Evolutionary conservation across 495 filamentous ascomycete genomes (phyloP), one percentile per base, ranked within the genome.

Genomic region (Neurospora sp.): DNA sequence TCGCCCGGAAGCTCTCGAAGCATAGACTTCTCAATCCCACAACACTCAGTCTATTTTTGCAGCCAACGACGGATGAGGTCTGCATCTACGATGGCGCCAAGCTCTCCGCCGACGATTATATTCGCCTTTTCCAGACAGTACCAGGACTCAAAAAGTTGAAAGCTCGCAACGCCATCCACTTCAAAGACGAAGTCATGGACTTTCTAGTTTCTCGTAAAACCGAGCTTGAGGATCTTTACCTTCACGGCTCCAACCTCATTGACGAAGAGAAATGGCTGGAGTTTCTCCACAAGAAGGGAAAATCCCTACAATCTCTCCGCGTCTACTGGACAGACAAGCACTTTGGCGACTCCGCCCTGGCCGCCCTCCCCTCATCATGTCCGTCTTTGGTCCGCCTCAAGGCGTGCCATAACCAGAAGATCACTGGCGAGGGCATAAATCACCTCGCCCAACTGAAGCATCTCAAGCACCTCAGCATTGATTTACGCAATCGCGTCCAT

Each of bases 1-100:
- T 97, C 38, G 91, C 93, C 42, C 88, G 92, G 71, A 93, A 94
- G 44, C 85, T 97, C 69, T 93, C 93, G 3, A 94, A 94, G 79
- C 87, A 88, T 73, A 88, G 94, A 20, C 88, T 92, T 1, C 80
- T 97, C 69, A 90, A 90, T 69, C 79, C 92, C 0, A 81, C 80
- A 70, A 97, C 92, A 2, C 77, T 97, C 20, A 84, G 90, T 72
- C 83, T 97, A 20, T 97, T 97, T 78, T 81, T 96, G n/a, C 87
- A 90, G 69, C 87, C 90, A 14, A 85, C 90, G 38, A 77, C 87
- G 3, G 86, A 91, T 27, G 85, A 85, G 7, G 84, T 97, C n/a
- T 83, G 87, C 69, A 86, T 97, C 22, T 95, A 94, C 77, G 94
- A 97, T 79, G 91, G 89, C 75, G 90, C 90, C 3, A 90, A 91